Evolutionary conservation across 1,139 yeast genomes (phyloP).

Genomic region (Yamadazyma triangularis): DNA sequence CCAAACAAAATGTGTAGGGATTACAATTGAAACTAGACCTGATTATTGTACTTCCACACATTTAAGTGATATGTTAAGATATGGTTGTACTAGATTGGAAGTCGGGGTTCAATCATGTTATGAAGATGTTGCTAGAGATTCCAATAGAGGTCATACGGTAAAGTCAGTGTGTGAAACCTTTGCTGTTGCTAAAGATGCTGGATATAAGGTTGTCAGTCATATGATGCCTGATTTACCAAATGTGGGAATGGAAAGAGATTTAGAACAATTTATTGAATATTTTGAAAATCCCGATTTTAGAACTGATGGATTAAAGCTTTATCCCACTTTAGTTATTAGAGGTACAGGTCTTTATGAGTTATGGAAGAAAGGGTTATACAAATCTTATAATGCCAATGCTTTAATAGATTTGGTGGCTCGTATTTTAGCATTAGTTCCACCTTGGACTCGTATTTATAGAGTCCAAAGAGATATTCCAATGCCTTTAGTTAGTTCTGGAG

Average conservation of each 20-base stretch:
- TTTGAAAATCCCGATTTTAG: slow-evolving; percentile 96
- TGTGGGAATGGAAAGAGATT: slow-evolving; percentile 97
- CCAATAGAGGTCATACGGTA: slow-evolving; percentile 97
- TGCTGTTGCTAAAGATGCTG: slow-evolving; percentile 94
- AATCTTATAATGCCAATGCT: slow-evolving; percentile 92
- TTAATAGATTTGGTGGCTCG: slow-evolving; percentile 92
- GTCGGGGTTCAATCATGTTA: slow-evolving; percentile 97
- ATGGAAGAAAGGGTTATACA: slow-evolving; percentile 95
- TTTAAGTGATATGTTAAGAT: slow-evolving; percentile 88
- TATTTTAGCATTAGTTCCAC: slow-evolving; percentile 93
- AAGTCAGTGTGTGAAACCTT: slow-evolving; percentile 95
- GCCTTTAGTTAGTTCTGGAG: slow-evolving; percentile 98
- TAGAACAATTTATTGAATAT: slow-evolving; percentile 92
- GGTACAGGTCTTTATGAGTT: slow-evolving; percentile 97
- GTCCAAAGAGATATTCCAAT: slow-evolving; percentile 99
- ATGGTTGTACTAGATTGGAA: slow-evolving; percentile 96
- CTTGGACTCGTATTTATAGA: slow-evolving; percentile 98
- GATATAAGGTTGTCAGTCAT: slow-evolving; percentile 95
- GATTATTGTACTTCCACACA: slow-evolving; percentile 98
- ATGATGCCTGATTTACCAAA: slow-evolving; percentile 99
- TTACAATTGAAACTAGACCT: slow-evolving; percentile 97
- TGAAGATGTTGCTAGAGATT: slow-evolving; percentile 98
- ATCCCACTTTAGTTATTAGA: slow-evolving; percentile 94
- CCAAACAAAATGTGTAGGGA: slow-evolving; percentile 95
- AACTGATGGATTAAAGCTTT: slow-evolving; percentile 92